Conservation (phyloP, 179 eudicot species). For the Drosera spatulata region DNA sequence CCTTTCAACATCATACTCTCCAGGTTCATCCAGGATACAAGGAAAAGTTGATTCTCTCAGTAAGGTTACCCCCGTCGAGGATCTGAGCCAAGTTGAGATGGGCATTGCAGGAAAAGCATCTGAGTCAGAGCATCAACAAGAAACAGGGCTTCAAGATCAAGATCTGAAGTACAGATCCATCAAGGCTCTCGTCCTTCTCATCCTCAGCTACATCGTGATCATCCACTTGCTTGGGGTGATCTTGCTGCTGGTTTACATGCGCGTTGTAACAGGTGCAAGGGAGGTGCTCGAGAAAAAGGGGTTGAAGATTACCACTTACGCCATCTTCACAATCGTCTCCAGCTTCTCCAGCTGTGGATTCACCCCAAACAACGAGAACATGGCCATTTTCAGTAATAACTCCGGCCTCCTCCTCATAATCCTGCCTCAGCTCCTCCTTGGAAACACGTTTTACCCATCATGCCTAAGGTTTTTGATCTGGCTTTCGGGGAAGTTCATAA, state of each 20-base stretch:
- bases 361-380: too few species aligned
- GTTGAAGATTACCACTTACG: too few species aligned
- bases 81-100: constrained; percentile 11
- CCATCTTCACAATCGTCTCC: too few species aligned
- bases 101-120: constrained; percentile 2
- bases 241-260: constrained; percentile 21
- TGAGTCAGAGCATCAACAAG: constrained; percentile 13
- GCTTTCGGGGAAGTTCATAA: constrained; percentile 32
- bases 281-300: constrained; percentile 18
- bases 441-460: constrained; percentile 59
- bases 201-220: constrained; percentile 28
- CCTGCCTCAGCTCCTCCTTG: constrained; percentile 42
- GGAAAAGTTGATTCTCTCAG: constrained; percentile 16
- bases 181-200: constrained; percentile 30
- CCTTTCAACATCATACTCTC: constrained; percentile 18
- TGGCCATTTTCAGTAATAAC: too few species aligned
- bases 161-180: constrained; percentile 30
- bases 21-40: constrained; percentile 7
- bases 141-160: constrained; percentile 7
- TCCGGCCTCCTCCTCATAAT: too few species aligned
- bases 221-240: constrained; percentile 30
- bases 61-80: constrained; percentile 6
- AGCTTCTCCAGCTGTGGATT: too few species aligned
- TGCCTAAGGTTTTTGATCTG: constrained; percentile 38
- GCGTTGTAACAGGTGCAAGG: constrained; percentile 19